phyloP scores from a whole-genome alignment of 2,329 filamentous ascomycete genomes.

The Stagonosporopsis rhizophila region DNA sequence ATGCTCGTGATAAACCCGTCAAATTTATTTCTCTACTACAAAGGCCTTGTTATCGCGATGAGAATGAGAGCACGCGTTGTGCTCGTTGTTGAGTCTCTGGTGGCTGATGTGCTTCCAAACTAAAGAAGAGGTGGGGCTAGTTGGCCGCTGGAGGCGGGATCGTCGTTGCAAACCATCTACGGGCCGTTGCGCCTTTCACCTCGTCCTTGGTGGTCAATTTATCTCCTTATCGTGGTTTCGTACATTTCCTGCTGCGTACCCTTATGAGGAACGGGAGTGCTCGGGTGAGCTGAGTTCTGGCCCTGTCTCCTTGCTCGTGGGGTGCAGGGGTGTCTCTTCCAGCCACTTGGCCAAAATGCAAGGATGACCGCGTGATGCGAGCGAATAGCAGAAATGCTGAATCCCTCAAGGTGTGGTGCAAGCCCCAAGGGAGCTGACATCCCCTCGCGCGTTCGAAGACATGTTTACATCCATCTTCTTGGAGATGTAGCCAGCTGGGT shows the following conservation, averaged over 20 bases:
- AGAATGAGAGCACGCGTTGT: neutral
- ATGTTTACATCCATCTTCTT: constrained; percentile 23
- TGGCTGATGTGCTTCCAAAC: neutral
- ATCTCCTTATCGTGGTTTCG: neutral
- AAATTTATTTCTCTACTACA: neutral
- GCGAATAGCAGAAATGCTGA: neutral
- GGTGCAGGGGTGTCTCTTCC: constrained; percentile 10
- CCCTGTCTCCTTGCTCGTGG: too few species aligned
- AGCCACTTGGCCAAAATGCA: neutral
- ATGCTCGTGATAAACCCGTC: constrained; percentile 21
- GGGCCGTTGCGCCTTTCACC: constrained; percentile 4
- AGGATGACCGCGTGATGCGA: neutral
- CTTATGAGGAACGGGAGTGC: neutral
- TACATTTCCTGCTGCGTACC: neutral
- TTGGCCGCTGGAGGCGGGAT: neutral
- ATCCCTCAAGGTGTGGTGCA: neutral
- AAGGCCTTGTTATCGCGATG: neutral
- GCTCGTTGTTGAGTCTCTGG: neutral
- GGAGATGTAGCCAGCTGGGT: constrained; percentile 19
- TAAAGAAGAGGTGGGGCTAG: neutral
- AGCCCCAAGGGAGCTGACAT: constrained; percentile 21
- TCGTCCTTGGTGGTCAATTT: neutral
- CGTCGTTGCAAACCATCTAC: neutral
- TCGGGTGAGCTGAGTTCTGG: constrained; percentile 1
- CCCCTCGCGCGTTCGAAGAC: constrained; percentile 26